phyloP scores from a whole-genome alignment of 2,329 filamentous ascomycete species.

The Colletotrichum lentis region DNA sequence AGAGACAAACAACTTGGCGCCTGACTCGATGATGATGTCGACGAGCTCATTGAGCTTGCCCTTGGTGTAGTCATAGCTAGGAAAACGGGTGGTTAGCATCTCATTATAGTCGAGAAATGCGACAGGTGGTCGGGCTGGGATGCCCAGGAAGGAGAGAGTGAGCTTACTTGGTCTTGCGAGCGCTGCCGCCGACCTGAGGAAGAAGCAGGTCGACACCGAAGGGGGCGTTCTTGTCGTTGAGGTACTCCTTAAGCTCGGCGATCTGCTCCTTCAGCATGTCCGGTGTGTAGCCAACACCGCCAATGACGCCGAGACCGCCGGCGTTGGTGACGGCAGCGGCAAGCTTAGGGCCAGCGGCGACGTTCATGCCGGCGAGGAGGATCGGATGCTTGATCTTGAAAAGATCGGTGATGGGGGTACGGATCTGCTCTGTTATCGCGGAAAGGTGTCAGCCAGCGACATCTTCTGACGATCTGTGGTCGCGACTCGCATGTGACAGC shows the following conservation, averaged over 20 bases:
- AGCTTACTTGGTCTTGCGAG: slow-evolving; percentile 87
- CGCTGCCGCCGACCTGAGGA: slow-evolving; percentile 92
- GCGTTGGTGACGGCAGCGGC: slow-evolving; percentile 97
- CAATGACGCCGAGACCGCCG: slow-evolving; percentile 94
- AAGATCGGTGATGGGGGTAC: slow-evolving; percentile 91
- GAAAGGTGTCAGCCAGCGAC: slow-evolving; percentile 39
- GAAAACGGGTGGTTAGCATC: background rate
- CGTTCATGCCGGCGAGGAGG: slow-evolving; percentile 98
- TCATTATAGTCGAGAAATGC: background rate
- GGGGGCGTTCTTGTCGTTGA: slow-evolving; percentile 89
- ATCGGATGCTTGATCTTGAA: slow-evolving; percentile 98
- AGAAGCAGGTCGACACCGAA: slow-evolving; percentile 95
- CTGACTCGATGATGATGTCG: slow-evolving; percentile 91
- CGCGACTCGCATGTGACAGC: slow-evolving; percentile 33
- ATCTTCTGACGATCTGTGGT: background rate
- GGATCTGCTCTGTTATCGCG: slow-evolving; percentile 75
- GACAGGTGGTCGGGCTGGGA: background rate
- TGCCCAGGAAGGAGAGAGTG: background rate
- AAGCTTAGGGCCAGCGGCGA: slow-evolving; percentile 94
- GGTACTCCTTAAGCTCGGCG: slow-evolving; percentile 86
- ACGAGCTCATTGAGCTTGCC: slow-evolving; percentile 93
- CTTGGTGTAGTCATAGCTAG: slow-evolving; percentile 99
- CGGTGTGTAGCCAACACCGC: slow-evolving; percentile 93
- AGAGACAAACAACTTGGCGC: slow-evolving; percentile 92
- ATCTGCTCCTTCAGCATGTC: slow-evolving; percentile 98